Percentiles rank a stretch among this genome's conserved stretches.
These are phyloP conservation scores for Aspergillus tanneri DNA, from an alignment of 2,329 filamentous ascomycete species.

Conservation along the genomic window DNA sequence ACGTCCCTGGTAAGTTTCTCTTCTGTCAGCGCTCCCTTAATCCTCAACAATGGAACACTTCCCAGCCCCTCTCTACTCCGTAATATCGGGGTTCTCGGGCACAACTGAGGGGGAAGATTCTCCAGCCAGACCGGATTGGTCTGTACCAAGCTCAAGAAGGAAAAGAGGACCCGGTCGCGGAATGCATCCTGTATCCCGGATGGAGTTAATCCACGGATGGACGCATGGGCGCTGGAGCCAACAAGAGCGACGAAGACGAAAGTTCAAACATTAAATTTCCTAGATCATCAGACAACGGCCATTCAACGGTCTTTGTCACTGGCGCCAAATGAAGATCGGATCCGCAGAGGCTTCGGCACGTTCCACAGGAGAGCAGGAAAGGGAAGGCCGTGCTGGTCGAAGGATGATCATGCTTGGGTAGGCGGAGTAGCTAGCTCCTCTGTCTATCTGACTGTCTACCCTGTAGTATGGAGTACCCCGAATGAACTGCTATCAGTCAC, in stretches of 20 bases:
- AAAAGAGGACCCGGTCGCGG: background rate
- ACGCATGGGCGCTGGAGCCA: background rate
- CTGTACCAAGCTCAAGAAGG: background rate
- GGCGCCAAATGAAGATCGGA: constrained; percentile 1
- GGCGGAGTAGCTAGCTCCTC: background rate
- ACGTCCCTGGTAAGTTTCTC: background rate
- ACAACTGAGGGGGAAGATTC: background rate
- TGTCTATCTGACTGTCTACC: background rate
- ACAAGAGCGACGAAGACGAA: too few relatives aligned
- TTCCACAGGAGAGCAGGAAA: background rate
- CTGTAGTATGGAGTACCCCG: background rate
- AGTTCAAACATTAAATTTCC: too few relatives aligned
- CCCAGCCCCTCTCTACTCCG: too few relatives aligned
- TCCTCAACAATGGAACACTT: too few relatives aligned
- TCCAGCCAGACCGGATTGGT: background rate
- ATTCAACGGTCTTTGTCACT: background rate
- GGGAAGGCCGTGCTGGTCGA: background rate
- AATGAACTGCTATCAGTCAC: background rate
- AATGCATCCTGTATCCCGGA: background rate
- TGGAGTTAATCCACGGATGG: background rate
- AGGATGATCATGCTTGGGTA: background rate
- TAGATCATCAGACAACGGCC: background rate
- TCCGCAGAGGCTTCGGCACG: background rate
- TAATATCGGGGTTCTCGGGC: background rate
- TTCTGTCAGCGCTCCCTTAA: background rate